phyloP scores from a whole-genome alignment of 352 stramenopile genomes.

The Globisporangium radiosum region DNA sequence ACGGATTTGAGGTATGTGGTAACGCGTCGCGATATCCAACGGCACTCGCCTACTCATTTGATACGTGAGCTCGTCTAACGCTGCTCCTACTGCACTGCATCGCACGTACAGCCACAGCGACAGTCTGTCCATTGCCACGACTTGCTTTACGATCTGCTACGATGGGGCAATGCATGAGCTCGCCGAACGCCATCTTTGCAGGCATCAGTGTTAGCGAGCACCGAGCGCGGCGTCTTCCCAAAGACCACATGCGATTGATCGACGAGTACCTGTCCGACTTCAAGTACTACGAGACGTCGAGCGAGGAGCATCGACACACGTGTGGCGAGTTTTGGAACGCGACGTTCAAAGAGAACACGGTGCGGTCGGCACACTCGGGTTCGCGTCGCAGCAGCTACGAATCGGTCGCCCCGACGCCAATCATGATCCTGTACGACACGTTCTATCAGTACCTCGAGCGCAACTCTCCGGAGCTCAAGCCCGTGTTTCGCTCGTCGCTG shows the following conservation, averaged over 20 bases:
- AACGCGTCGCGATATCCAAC: too few species aligned
- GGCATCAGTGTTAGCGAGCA: not conserved
- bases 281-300: slow-evolving; percentile 26
- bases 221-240: slow-evolving; percentile 11
- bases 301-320: slow-evolving; percentile 20
- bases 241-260: slow-evolving; percentile 23
- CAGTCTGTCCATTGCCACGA: too few species aligned
- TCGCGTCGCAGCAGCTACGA: slow-evolving; percentile 16
- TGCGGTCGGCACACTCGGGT: slow-evolving; percentile 1
- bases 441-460: slow-evolving; percentile 43
- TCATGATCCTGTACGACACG: slow-evolving; percentile 31
- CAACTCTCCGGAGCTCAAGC: slow-evolving; percentile 42
- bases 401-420: slow-evolving; percentile 8
- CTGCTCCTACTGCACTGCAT: too few species aligned
- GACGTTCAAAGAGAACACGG: slow-evolving; percentile 23
- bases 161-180: slow-evolving; percentile 18
- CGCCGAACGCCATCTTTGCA: slow-evolving; percentile 14
- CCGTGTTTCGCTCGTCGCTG: slow-evolving; percentile 40
- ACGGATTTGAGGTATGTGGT: too few species aligned
- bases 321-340: slow-evolving; percentile 28
- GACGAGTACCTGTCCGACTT: slow-evolving; percentile 35
- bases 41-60: too few species aligned
- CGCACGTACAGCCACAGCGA: too few species aligned
- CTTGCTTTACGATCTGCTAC: too few species aligned
- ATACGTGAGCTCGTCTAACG: too few species aligned